These are phyloP conservation scores for Fusarium staphyleae DNA, from an alignment of 2,329 filamentous ascomycete genomes.

Conservation along the genomic window DNA sequence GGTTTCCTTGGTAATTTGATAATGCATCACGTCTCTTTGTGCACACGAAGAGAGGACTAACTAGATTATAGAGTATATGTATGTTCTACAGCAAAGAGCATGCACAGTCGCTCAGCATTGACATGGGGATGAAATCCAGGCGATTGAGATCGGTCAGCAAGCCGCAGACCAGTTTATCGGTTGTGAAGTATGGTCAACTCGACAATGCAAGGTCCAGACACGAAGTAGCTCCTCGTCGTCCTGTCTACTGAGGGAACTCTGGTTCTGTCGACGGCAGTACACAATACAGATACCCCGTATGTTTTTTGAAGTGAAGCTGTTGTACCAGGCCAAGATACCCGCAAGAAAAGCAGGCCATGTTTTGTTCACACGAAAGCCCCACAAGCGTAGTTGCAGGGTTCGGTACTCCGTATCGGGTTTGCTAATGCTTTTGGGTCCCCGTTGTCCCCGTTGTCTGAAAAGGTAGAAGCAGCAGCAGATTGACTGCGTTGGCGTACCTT, in stretches of 20 bases:
- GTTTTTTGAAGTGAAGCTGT: conserved; percentile 5
- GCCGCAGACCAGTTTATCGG: background rate
- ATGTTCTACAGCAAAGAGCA: background rate
- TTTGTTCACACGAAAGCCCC: conserved; percentile 25
- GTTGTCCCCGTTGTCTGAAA: too few species aligned
- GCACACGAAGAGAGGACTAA: too few species aligned
- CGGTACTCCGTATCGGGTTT: too few species aligned
- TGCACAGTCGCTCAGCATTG: background rate
- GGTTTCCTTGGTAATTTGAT: too few species aligned
- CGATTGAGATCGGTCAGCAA: background rate
- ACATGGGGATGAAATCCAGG: background rate
- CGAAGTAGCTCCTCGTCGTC: background rate
- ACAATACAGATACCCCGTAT: too few species aligned
- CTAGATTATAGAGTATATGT: background rate
- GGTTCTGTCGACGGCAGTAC: too few species aligned
- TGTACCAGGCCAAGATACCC: conserved; percentile 16
- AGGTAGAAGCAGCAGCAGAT: too few species aligned
- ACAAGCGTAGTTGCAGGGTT: too few species aligned
- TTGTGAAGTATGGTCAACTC: background rate
- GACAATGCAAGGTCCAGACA: background rate
- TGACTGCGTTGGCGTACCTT: conserved; percentile 3
- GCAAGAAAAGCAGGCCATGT: conserved; percentile 35
- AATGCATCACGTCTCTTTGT: too few species aligned
- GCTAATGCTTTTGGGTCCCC: background rate
- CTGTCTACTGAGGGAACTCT: background rate